Evolutionary conservation across 163 green algal genomes (phyloP).

Genomic region (Chlamydomonas reinhardtii): DNA sequence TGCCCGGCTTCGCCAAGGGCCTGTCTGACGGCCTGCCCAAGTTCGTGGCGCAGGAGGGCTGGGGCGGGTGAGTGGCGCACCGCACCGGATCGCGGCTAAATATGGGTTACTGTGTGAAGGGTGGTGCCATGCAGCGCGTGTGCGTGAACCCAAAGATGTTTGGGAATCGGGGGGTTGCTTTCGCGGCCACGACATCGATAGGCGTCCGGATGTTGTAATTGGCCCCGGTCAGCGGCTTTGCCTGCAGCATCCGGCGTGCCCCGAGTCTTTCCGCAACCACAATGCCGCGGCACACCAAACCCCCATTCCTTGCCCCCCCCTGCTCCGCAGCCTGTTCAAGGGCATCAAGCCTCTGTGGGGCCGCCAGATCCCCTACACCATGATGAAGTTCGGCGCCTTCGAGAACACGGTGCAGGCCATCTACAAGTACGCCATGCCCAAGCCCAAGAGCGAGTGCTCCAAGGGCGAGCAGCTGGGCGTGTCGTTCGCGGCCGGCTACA

Average conservation of each 20-base stretch:
- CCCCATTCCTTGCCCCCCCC: neutral
- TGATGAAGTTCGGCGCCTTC: constrained; percentile 97
- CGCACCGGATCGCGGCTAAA: too few relatives aligned
- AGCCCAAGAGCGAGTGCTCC: constrained; percentile 95
- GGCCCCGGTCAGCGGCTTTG: too few relatives aligned
- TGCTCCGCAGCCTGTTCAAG: constrained; percentile 90
- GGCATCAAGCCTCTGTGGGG: constrained; percentile 93
- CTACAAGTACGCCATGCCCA: constrained; percentile 97
- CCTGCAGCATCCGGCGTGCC: too few relatives aligned
- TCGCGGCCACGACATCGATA: too few relatives aligned
- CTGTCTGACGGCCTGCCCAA: constrained; percentile 93
- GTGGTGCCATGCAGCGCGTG: too few relatives aligned
- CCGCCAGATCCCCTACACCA: constrained; percentile 99
- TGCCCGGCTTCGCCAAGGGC: constrained; percentile 93
- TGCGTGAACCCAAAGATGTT: too few relatives aligned
- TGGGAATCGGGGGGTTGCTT: too few relatives aligned
- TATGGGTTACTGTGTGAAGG: too few relatives aligned
- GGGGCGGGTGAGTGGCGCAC: constrained; percentile 69
- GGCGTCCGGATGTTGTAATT: too few relatives aligned
- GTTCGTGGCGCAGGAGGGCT: constrained; percentile 84
- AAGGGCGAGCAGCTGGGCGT: constrained; percentile 97
- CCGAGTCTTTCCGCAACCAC: too few relatives aligned
- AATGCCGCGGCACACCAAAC: too few relatives aligned
- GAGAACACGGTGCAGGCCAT: constrained; percentile 94
- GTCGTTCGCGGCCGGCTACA: constrained; percentile 89